Conservation (phyloP, 805 yeast genomes). For the Myxozyma monticola region DNA sequence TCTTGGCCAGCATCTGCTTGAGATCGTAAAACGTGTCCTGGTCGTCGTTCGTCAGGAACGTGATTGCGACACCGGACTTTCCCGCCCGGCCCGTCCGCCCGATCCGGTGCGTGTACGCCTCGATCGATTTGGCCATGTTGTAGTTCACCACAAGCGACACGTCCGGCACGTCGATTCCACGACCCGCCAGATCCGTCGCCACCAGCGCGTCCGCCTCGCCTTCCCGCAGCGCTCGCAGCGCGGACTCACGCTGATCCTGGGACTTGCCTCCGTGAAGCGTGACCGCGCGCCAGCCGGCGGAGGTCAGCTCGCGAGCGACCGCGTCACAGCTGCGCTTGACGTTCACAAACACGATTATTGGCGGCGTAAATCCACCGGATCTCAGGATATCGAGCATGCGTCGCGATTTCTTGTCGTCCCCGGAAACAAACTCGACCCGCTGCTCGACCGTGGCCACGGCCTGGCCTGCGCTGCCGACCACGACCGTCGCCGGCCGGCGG, state of each 20-base stretch:
- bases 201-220: conserved; percentile 64
- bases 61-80: conserved; percentile 67
- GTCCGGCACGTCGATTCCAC: conserved; percentile 91
- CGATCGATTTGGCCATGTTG: conserved; percentile 76
- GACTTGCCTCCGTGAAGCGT: conserved; percentile 83
- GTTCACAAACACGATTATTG: conserved; percentile 80
- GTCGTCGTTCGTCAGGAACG: conserved; percentile 66
- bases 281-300: conserved; percentile 52
- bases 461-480: conserved; percentile 66
- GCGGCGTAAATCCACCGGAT: conserved; percentile 45
- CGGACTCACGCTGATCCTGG: conserved; percentile 82
- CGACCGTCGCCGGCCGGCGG: conserved; percentile 57
- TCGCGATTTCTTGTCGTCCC: conserved; percentile 49
- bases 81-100: conserved; percentile 99
- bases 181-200: conserved; percentile 94
- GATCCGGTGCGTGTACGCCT: conserved; percentile 85
- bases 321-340: conserved; percentile 71
- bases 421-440: conserved; percentile 55
- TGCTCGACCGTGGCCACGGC: conserved; percentile 72
- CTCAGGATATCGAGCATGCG: conserved; percentile 46
- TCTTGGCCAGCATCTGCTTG: conserved; percentile 49
- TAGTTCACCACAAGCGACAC: conserved; percentile 83
- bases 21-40: conserved; percentile 51
- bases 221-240: conserved; percentile 58
- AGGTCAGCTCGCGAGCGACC: conserved; percentile 53